phyloP scores from a whole-genome alignment of 345 rosid species.

The Citrus hindsii region DNA sequence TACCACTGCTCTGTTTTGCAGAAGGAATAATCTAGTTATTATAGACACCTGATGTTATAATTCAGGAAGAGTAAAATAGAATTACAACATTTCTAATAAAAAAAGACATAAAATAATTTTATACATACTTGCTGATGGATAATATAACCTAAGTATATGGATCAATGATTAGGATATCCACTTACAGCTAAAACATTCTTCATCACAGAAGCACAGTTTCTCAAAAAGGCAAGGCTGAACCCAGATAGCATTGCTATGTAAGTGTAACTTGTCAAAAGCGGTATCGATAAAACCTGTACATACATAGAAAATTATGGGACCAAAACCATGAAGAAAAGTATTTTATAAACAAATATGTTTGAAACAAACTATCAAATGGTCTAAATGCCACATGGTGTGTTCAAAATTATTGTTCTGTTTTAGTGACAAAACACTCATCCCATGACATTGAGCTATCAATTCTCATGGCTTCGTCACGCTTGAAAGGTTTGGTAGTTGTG shows the following conservation, averaged over 20 bases:
- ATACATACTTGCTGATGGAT: no score
- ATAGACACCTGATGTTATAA: constrained; percentile 27
- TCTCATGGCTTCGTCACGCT: no score
- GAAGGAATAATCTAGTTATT: constrained; percentile 37
- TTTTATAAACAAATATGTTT: not conserved
- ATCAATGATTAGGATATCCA: not conserved
- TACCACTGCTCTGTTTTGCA: constrained; percentile 54
- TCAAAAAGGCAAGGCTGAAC: constrained; percentile 37
- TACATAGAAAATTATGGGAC: not conserved
- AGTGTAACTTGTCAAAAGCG: constrained; percentile 58
- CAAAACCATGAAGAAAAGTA: not conserved
- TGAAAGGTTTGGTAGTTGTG: no score
- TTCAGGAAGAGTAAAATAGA: no score
- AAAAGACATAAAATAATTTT: not conserved
- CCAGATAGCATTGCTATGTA: constrained; percentile 67
- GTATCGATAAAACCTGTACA: constrained; percentile 51
- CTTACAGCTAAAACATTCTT: constrained; percentile 70
- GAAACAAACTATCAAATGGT: not conserved
- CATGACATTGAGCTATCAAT: no score
- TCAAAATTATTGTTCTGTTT: no score
- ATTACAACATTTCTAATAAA: no score
- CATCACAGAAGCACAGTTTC: constrained; percentile 58
- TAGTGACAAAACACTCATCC: no score
- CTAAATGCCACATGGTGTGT: not conserved
- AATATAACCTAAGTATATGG: no score